Evolutionary conservation across 345 rosid genomes (phyloP), one percentile per base, ranked within the genome.

Genomic region (Gossypium longicalyx): DNA sequence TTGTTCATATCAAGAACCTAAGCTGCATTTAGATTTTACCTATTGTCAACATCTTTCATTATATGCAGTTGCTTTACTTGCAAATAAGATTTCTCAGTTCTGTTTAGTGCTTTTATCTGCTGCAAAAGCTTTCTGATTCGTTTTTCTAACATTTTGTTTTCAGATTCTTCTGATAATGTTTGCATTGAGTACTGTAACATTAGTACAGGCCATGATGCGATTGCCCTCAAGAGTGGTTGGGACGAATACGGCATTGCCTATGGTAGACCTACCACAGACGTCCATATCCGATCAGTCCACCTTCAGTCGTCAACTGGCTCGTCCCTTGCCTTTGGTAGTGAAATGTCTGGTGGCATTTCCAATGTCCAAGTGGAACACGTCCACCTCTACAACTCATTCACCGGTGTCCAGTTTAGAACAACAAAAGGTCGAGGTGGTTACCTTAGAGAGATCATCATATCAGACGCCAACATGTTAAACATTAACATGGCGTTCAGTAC

Each of bases 281-380:
- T 90, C 9, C 90, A 87, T 75, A 87, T 94, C 61, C 81, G 96
- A 68, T 79, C 81, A 79, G 91, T 88, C 65, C 77, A 70, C 70
- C 83, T 94, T 25, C 87, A 86, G 74, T 94, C 99, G 60, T 85
- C 84, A 43, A 78, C 95, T 0, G 99, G 98, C 15, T 85, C 98
- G 1, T 81, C 86, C 29, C 81, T 94, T 66, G 88, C 98, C 74
- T 90, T 91, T 27, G 98, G 98, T 3, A 94, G 98, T 52, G 98
- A 94, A 77, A 94, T 94, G 98, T 94, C 98, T 17, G 97, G 98
- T 25, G 98, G 98, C 54, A 87, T 94, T 74, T 88, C 92, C 1
- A 77, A 86, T 68, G 79, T 92, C 17, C 86, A 69, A 11, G 89
- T 88, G 23, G 90, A 91, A 79, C 80, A 22, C 49, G 82, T 83